Percentiles rank a stretch among this genome's conserved stretches.
Conservation (phyloP, 805 yeast genomes). For the Dipodascus geniculatus region DNA sequence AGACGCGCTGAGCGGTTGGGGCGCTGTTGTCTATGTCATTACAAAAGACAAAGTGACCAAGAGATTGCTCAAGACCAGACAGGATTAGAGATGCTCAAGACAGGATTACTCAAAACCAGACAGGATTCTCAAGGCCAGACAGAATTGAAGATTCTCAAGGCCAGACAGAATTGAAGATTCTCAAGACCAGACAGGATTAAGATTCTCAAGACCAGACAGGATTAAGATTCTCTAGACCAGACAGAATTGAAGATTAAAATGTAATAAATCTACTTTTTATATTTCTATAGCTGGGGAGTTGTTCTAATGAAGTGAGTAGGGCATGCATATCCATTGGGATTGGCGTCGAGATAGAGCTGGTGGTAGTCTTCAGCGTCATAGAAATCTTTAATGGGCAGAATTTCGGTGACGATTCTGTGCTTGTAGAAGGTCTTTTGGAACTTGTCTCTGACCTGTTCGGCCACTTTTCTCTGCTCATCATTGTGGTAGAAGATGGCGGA, state of each 20-base stretch:
- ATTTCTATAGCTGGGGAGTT: slow-evolving; percentile 33
- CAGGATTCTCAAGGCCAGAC: too few species aligned
- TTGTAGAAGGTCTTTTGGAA: slow-evolving; percentile 70
- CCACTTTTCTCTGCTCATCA: slow-evolving; percentile 36
- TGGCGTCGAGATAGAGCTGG: slow-evolving; percentile 65
- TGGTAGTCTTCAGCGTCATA: slow-evolving; percentile 96
- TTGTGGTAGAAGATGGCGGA: slow-evolving; percentile 62
- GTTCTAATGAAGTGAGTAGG: slow-evolving; percentile 78
- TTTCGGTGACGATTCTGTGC: slow-evolving; percentile 52
- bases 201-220: too few species aligned
- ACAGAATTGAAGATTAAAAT: too few species aligned
- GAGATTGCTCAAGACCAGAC: slow-evolving; percentile 85
- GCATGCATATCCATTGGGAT: slow-evolving; percentile 83
- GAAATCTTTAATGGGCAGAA: slow-evolving; percentile 58
- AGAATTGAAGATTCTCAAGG: too few species aligned
- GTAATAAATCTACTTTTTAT: too few species aligned
- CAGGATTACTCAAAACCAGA: too few species aligned
- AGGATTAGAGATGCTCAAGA: slow-evolving; percentile 51
- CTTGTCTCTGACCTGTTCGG: slow-evolving; percentile 35
- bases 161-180: too few species aligned
- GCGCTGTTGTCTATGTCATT: slow-evolving; percentile 85
- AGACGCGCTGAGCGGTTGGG: slow-evolving; percentile 98
- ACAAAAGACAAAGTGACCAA: slow-evolving; percentile 86
- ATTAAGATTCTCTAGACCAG: too few species aligned
- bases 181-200: too few species aligned